A percentile compares a stretch with the other conserved stretches of the same genome.
These are phyloP conservation scores for Barnettozyma pratensis DNA, from an alignment of 805 yeast species.

Conservation along the genomic window DNA sequence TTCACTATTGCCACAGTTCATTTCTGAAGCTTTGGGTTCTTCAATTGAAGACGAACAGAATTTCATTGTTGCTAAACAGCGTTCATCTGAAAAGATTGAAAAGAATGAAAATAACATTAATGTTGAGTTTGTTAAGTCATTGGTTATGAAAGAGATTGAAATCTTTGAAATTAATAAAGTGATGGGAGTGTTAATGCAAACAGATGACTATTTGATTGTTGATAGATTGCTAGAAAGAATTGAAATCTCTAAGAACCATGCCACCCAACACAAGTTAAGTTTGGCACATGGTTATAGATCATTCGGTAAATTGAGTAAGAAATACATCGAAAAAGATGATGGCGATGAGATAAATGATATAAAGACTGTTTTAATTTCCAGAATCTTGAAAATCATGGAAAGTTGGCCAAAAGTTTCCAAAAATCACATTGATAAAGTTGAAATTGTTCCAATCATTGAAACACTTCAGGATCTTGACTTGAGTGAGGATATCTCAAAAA, in stretches of 20 bases:
- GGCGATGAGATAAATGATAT: background rate
- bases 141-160: slow-evolving; percentile 47
- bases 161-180: slow-evolving; percentile 66
- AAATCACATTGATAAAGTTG: slow-evolving; percentile 70
- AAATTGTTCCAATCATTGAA: slow-evolving; percentile 60
- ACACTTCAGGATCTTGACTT: slow-evolving; percentile 30
- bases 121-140: slow-evolving; percentile 55
- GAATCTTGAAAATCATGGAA: slow-evolving; percentile 52
- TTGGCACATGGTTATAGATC: slow-evolving; percentile 86
- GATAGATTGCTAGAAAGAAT: slow-evolving; percentile 66
- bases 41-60: slow-evolving; percentile 60
- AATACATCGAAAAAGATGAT: slow-evolving; percentile 5
- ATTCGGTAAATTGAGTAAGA: slow-evolving; percentile 54
- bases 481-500: slow-evolving; percentile 26
- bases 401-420: slow-evolving; percentile 70
- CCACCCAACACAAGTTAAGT: slow-evolving; percentile 54
- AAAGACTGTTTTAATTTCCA: slow-evolving; percentile 30
- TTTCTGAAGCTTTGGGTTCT: slow-evolving; percentile 84
- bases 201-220: slow-evolving; percentile 61
- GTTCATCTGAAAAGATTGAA: slow-evolving; percentile 36
- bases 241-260: slow-evolving; percentile 43
- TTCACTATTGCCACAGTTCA: slow-evolving; percentile 71
- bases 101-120: slow-evolving; percentile 57
- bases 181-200: slow-evolving; percentile 76
- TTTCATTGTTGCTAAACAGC: slow-evolving; percentile 61